Percentiles rank a stretch among this genome's conserved stretches.
phyloP scores from a whole-genome alignment of 169 alveolate species.

The Cryptosporidium baileyi region DNA sequence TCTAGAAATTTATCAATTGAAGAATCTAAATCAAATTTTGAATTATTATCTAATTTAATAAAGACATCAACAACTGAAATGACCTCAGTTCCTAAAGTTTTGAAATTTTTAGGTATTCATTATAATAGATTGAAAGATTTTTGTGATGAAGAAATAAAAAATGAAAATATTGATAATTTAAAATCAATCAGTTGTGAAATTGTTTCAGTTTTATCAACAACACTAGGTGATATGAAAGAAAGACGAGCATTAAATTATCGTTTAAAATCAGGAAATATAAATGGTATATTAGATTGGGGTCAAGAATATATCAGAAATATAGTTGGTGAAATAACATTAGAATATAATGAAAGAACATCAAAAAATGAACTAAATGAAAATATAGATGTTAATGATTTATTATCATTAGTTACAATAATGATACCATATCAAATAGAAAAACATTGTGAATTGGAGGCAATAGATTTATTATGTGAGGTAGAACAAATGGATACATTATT shows the following conservation, averaged over 20 bases:
- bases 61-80: slow-evolving; percentile 82
- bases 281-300: slow-evolving; percentile 75
- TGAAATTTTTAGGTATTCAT: slow-evolving; percentile 82
- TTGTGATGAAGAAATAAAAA: slow-evolving; percentile 71
- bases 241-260: slow-evolving; percentile 67
- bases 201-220: slow-evolving; percentile 71
- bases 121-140: slow-evolving; percentile 74
- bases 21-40: slow-evolving; percentile 3
- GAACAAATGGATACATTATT: slow-evolving; percentile 79
- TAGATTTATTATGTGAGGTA: slow-evolving; percentile 84
- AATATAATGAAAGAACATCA: slow-evolving; percentile 67
- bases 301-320: slow-evolving; percentile 74
- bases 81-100: slow-evolving; percentile 86
- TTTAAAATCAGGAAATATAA: slow-evolving; percentile 59
- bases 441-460: slow-evolving; percentile 84
- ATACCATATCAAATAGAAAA: slow-evolving; percentile 85
- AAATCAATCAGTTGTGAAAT: slow-evolving; percentile 69
- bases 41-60: slow-evolving; percentile 38
- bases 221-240: slow-evolving; percentile 72
- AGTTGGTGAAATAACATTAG: slow-evolving; percentile 73
- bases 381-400: slow-evolving; percentile 54
- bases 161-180: neutral
- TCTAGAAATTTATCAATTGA: neutral
- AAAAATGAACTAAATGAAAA: slow-evolving; percentile 45
- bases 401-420: slow-evolving; percentile 77